Conservation (phyloP, 345 rosid species). For the Mallotus nudiflorus region DNA sequence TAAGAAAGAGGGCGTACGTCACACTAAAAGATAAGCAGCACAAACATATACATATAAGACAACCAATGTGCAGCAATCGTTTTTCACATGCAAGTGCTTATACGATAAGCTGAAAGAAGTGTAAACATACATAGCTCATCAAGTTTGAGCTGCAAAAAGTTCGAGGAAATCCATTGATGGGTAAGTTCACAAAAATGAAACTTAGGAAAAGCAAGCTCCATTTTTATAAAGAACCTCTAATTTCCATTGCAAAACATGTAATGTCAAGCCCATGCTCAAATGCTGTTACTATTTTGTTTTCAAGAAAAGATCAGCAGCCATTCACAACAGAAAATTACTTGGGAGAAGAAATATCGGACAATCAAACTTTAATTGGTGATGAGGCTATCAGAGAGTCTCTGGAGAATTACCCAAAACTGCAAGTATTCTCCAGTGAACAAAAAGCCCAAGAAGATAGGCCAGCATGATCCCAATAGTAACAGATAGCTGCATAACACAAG, state of each 20-base stretch:
- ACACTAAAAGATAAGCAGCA: neutral
- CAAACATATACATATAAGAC: neutral
- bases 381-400: neutral
- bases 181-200: neutral
- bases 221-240: neutral
- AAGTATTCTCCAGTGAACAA: slow-evolving; percentile 90
- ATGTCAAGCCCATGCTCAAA: neutral
- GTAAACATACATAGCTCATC: neutral
- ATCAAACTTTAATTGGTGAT: neutral
- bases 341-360: neutral
- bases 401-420: slow-evolving; percentile 79
- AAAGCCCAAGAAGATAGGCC: slow-evolving; percentile 87
- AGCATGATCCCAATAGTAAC: slow-evolving; percentile 95
- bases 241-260: neutral
- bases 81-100: neutral
- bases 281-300: neutral
- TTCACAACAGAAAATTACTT: neutral
- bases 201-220: neutral
- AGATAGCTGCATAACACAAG: slow-evolving; percentile 65
- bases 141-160: neutral
- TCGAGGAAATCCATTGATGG: neutral
- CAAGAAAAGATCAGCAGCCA: neutral
- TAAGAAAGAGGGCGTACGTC: neutral
- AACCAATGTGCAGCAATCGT: neutral
- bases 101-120: neutral